phyloP scores from a whole-genome alignment of 176 grass and related monocot genomes.

The Oryza punctata region DNA sequence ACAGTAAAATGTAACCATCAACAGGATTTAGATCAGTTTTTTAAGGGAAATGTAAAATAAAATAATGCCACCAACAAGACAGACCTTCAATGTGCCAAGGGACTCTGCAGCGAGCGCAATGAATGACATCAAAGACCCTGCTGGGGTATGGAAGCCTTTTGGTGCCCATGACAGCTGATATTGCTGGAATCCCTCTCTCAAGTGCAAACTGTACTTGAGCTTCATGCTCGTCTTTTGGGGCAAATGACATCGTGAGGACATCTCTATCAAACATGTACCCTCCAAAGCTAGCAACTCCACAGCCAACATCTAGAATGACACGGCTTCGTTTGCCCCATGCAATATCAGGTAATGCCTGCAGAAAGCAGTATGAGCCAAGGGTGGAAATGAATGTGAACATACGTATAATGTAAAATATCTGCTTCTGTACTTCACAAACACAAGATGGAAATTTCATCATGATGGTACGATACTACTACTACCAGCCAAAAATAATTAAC shows the following conservation, averaged over 20 bases:
- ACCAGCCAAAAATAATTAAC: background rate
- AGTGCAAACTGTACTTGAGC: slow-evolving; percentile 99
- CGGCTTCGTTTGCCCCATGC: slow-evolving; percentile 86
- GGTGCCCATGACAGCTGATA: slow-evolving; percentile 98
- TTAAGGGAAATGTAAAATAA: background rate
- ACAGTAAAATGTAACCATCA: slow-evolving; percentile 27
- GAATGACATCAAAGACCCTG: slow-evolving; percentile 91
- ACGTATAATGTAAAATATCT: background rate
- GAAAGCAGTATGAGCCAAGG: slow-evolving; percentile 2
- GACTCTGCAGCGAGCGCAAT: slow-evolving; percentile 92
- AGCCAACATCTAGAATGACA: slow-evolving; percentile 90
- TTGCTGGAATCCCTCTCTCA: slow-evolving; percentile 96
- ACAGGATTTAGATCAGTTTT: slow-evolving; percentile 23
- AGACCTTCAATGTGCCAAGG: slow-evolving; percentile 98
- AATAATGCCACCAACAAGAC: slow-evolving; percentile 26
- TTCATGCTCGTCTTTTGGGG: slow-evolving; percentile 99
- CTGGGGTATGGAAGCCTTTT: slow-evolving; percentile 95
- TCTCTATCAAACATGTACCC: slow-evolving; percentile 99
- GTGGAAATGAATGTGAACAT: background rate
- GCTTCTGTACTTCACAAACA: background rate
- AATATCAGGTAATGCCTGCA: slow-evolving; percentile 88
- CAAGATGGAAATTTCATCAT: slow-evolving; percentile 5
- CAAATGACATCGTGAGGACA: slow-evolving; percentile 94
- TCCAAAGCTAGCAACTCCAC: slow-evolving; percentile 99
- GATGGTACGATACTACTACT: background rate